These are phyloP conservation scores for Monosporascus sp. DNA, from an alignment of 2,329 filamentous ascomycete genomes.

Conservation along the genomic window DNA sequence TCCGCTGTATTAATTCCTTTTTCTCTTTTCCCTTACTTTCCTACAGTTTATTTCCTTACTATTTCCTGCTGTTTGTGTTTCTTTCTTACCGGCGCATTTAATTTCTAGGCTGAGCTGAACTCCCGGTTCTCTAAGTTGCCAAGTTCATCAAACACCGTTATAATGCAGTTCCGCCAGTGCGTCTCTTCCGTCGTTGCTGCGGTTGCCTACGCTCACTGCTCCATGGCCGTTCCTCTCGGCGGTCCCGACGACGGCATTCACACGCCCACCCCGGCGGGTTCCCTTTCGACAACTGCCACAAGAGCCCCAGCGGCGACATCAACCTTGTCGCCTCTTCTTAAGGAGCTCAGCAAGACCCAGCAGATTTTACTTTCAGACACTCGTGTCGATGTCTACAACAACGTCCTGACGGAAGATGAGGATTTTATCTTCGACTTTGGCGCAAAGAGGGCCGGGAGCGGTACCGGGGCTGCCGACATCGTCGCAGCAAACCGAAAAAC, in stretches of 20 bases:
- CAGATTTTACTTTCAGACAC: slow-evolving; percentile 36
- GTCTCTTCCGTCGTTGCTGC: slow-evolving; percentile 28
- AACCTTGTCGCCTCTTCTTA: slow-evolving; percentile 5
- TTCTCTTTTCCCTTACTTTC: slow-evolving; percentile 5
- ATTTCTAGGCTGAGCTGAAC: not conserved
- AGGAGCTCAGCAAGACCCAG: slow-evolving; percentile 28
- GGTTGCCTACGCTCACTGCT: slow-evolving; percentile 35
- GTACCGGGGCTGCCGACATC: slow-evolving; percentile 38
- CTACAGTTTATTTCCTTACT: slow-evolving; percentile 8
- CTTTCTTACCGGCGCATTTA: not conserved
- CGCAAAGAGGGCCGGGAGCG: slow-evolving; percentile 15
- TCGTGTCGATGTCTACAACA: slow-evolving; percentile 37
- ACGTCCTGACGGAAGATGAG: slow-evolving; percentile 35
- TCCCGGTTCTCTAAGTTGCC: not conserved
- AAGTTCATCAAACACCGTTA: slow-evolving; percentile 12
- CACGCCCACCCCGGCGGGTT: not conserved
- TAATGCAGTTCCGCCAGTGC: slow-evolving; percentile 20
- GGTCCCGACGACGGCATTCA: slow-evolving; percentile 5
- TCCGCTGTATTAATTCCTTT: slow-evolving; percentile 6
- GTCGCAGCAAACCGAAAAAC: slow-evolving; percentile 49
- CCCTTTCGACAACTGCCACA: slow-evolving; percentile 2
- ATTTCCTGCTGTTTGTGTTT: slow-evolving; percentile 5
- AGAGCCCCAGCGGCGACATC: slow-evolving; percentile 6
- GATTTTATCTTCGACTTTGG: slow-evolving; percentile 48
- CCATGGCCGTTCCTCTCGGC: slow-evolving; percentile 20